Conservation (phyloP, 352 stramenopile genomes). For the Phytophthora europaea region DNA sequence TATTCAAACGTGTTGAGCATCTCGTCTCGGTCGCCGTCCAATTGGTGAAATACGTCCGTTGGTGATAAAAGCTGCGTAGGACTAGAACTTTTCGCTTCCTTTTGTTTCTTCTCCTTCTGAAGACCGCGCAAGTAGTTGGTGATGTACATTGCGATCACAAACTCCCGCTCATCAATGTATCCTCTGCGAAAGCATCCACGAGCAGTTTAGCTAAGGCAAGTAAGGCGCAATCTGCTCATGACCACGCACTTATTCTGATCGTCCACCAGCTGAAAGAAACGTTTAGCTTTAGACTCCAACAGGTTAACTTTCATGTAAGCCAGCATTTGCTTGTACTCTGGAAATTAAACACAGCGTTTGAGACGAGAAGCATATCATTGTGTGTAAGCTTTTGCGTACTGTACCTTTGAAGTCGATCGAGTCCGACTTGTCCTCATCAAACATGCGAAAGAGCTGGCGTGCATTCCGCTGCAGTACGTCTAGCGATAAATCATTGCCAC, state of each 20-base stretch:
- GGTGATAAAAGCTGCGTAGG: conserved; percentile 45
- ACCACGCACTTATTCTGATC: conserved; percentile 72
- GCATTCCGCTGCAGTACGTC: conserved; percentile 65
- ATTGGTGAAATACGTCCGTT: conserved; percentile 67
- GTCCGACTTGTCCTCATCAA: conserved; percentile 79
- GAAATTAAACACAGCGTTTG: conserved; percentile 2
- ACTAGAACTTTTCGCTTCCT: conserved; percentile 3
- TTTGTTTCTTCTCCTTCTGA: conserved; percentile 18
- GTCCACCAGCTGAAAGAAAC: conserved; percentile 79
- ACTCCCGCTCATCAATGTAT: conserved; percentile 80
- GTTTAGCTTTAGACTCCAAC: conserved; percentile 72
- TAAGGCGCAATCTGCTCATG: not conserved
- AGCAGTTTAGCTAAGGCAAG: not conserved
- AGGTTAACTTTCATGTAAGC: conserved; percentile 73
- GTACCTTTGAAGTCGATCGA: conserved; percentile 82
- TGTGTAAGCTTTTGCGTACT: not conserved
- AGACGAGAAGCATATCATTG: conserved; percentile 2
- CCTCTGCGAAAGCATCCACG: conserved; percentile 37
- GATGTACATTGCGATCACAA: conserved; percentile 80
- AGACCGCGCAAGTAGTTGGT: conserved; percentile 68
- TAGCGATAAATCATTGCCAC: conserved; percentile 44
- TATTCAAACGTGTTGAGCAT: conserved; percentile 77
- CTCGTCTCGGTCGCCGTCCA: conserved; percentile 68
- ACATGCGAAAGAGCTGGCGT: conserved; percentile 72
- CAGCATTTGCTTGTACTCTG: conserved; percentile 87